phyloP scores from a whole-genome alignment of 768 basidiomycete species.

The Phlebiopsis flavidoalba region DNA sequence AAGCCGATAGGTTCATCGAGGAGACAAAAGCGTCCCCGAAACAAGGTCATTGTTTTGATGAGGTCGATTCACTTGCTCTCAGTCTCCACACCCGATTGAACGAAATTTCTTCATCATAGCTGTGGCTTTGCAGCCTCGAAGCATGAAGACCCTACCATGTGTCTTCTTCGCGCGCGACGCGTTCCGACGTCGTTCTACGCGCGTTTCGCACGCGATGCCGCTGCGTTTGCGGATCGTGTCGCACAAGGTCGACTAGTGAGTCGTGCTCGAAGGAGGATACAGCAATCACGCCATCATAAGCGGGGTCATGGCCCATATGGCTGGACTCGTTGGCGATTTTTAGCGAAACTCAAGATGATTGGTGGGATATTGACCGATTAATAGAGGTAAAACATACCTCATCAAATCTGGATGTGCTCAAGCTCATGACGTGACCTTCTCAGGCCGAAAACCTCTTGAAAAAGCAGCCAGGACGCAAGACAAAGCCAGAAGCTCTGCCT shows the following conservation, averaged over 20 bases:
- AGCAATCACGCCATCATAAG: constrained; percentile 84
- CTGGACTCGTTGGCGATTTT: constrained; percentile 46
- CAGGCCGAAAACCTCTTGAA: not conserved
- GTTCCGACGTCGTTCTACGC: constrained; percentile 84
- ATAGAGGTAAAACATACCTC: constrained; percentile 45
- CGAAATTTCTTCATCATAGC: constrained; percentile 32
- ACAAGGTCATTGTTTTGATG: constrained; percentile 66
- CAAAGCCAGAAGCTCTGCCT: not conserved
- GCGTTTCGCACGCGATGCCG: constrained; percentile 71
- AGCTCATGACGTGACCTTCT: not conserved
- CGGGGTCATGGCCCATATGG: constrained; percentile 77
- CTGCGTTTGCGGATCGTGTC: constrained; percentile 56
- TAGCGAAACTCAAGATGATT: constrained; percentile 26
- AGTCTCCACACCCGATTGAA: not conserved
- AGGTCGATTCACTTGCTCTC: constrained; percentile 44
- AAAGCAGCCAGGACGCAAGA: not conserved
- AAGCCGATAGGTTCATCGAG: not conserved
- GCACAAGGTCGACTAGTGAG: constrained; percentile 72
- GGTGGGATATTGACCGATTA: constrained; percentile 65
- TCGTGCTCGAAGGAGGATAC: constrained; percentile 93
- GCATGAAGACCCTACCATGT: constrained; percentile 66
- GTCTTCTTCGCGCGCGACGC: constrained; percentile 37
- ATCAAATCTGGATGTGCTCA: not conserved
- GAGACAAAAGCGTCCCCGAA: not conserved
- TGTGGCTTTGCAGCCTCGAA: constrained; percentile 94